A percentile compares a stretch with the other conserved stretches of the same genome.
phyloP scores from a whole-genome alignment of 1,139 yeast genomes.

The Meyerozyma sp. region DNA sequence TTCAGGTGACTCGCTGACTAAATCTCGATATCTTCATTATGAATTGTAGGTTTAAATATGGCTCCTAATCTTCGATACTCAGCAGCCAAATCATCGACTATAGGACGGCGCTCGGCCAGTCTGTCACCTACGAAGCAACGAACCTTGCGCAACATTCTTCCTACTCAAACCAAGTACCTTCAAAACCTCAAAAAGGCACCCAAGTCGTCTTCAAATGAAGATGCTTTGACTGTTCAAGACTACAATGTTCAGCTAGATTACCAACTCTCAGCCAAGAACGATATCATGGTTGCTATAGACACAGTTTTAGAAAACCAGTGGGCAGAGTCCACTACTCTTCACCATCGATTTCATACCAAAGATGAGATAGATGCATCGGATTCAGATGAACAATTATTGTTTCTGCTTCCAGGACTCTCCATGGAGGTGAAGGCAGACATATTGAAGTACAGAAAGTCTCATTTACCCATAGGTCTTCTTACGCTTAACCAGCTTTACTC shows the following conservation, averaged over 20 bases:
- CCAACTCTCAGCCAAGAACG: constrained; percentile 27
- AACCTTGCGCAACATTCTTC: constrained; percentile 20
- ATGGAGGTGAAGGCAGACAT: constrained; percentile 34
- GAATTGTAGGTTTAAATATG: constrained; percentile 9
- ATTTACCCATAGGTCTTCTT: constrained; percentile 30
- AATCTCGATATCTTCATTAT: neutral
- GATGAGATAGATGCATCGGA: constrained; percentile 7
- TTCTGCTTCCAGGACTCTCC: constrained; percentile 30
- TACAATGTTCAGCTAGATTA: constrained; percentile 31
- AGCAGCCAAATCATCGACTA: constrained; percentile 39
- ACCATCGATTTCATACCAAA: constrained; percentile 15
- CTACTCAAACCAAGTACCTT: constrained; percentile 21
- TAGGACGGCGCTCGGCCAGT: constrained; percentile 16
- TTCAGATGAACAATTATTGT: constrained; percentile 25
- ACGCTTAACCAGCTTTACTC: constrained; percentile 39
- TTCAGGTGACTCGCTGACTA: neutral
- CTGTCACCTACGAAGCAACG: constrained; percentile 15
- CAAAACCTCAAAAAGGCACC: constrained; percentile 12
- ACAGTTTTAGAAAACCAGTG: constrained; percentile 33
- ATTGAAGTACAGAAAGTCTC: constrained; percentile 26
- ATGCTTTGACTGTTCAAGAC: constrained; percentile 6
- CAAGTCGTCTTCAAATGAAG: constrained; percentile 2
- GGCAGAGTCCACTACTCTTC: constrained; percentile 28
- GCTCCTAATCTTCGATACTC: constrained; percentile 28
- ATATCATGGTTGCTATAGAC: constrained; percentile 29